Conservation (phyloP, 2,329 filamentous ascomycete species). For the Phyllosticta citriasiana region DNA sequence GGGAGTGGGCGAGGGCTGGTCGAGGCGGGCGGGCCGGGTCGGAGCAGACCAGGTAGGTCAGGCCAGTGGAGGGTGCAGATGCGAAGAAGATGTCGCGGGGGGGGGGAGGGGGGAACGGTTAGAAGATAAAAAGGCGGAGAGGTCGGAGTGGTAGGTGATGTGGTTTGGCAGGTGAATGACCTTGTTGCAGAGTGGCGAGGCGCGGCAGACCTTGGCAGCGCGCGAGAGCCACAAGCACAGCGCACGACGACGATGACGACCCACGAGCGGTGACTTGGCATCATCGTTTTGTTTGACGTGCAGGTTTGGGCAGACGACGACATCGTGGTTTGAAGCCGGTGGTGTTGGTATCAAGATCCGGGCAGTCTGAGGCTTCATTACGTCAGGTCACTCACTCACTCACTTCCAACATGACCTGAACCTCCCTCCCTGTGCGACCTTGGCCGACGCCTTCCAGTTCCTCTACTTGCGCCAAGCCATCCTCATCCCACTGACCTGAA, state of each 20-base stretch:
- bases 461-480: conserved; percentile 5
- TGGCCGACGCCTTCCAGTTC: no score
- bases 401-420: not conserved
- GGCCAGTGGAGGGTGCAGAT: not conserved
- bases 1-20: no score
- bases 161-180: not conserved
- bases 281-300: no score
- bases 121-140: not conserved
- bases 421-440: no score
- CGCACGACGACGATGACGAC: not conserved
- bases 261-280: not conserved
- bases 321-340: no score
- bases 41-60: not conserved
- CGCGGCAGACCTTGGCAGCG: not conserved
- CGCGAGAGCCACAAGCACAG: not conserved
- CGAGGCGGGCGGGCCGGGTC: not conserved
- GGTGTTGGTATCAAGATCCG: no score
- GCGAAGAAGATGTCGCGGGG: not conserved
- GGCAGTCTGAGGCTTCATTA: not conserved
- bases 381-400: not conserved
- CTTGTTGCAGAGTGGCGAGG: not conserved
- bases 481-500: not conserved
- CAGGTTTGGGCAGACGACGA: no score
- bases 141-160: not conserved
- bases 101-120: no score